Conservation (phyloP, 805 yeast species). For the Saturnispora gosingensis region DNA sequence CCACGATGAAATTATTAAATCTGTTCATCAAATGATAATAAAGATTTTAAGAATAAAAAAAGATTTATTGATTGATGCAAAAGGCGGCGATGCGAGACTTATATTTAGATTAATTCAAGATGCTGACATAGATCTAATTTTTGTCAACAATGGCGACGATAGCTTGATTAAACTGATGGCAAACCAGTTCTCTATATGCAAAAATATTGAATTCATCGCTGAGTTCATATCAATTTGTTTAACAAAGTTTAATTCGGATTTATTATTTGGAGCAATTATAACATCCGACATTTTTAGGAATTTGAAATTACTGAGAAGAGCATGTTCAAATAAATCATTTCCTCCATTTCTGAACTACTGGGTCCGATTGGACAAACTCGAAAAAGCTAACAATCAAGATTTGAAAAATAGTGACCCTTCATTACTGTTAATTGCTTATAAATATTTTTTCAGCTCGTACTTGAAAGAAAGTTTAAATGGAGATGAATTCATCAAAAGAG, state of each 20-base stretch:
- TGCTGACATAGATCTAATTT: constrained; percentile 8
- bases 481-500: constrained; percentile 4
- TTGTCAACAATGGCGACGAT: not conserved
- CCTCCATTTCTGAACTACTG: constrained; percentile 7
- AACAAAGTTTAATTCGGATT: constrained; percentile 5
- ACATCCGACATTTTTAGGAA: constrained; percentile 7
- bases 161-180: constrained; percentile 4
- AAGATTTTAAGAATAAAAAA: not conserved
- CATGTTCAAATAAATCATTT: not conserved
- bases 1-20: not conserved
- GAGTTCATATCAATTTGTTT: constrained; percentile 7
- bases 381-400: not conserved
- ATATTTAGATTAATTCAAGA: constrained; percentile 10
- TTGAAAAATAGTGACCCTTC: constrained; percentile 1
- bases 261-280: constrained; percentile 6
- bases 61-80: not conserved
- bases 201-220: not conserved
- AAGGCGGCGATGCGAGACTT: constrained; percentile 1
- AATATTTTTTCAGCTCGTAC: constrained; percentile 7
- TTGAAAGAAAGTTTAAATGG: constrained; percentile 2
- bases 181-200: constrained; percentile 1
- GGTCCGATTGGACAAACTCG: constrained; percentile 3
- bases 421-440: not conserved
- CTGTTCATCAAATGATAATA: not conserved
- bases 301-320: not conserved